Conservation (phyloP, 2,329 filamentous ascomycete species). For the Aspergillus eucalypticola region DNA sequence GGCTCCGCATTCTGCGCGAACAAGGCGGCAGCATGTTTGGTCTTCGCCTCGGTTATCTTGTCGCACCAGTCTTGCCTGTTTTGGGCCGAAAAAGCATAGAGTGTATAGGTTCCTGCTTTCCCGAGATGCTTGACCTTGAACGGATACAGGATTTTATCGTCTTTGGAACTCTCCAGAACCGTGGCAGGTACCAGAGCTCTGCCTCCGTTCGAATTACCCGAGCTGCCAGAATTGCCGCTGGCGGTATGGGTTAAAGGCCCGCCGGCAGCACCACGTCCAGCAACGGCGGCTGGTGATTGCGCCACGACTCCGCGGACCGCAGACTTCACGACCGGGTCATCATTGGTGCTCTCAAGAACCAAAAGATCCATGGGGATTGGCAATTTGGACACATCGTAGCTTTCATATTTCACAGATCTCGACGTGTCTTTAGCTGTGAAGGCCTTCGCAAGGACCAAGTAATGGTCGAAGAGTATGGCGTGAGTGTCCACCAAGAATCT, state of each 20-base stretch:
- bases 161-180: slow-evolving; percentile 59
- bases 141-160: slow-evolving; percentile 84
- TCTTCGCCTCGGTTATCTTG: slow-evolving; percentile 94
- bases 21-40: slow-evolving; percentile 82
- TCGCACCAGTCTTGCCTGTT: slow-evolving; percentile 86
- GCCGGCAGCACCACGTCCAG: slow-evolving; percentile 23
- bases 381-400: slow-evolving; percentile 90
- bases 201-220: slow-evolving; percentile 61
- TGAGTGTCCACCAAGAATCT: slow-evolving; percentile 95
- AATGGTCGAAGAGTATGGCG: slow-evolving; percentile 93
- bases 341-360: slow-evolving; percentile 86
- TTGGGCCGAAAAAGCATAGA: slow-evolving; percentile 77
- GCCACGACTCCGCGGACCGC: slow-evolving; percentile 70
- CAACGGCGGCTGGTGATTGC: slow-evolving; percentile 56
- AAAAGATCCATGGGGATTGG: slow-evolving; percentile 96
- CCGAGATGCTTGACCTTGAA: slow-evolving; percentile 96
- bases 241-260: slow-evolving; percentile 59
- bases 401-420: slow-evolving; percentile 71
- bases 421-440: slow-evolving; percentile 68
- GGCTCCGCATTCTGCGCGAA: slow-evolving; percentile 94
- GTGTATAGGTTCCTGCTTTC: slow-evolving; percentile 79
- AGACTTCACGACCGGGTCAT: slow-evolving; percentile 83
- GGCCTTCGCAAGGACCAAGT: slow-evolving; percentile 85
- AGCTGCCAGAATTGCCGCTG: slow-evolving; percentile 66
- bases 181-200: slow-evolving; percentile 51